Percentiles rank a stretch among this genome's conserved stretches.
Evolutionary conservation across 1,284 basidiomycete species (phyloP).

Genomic region (Exobasidium rhododendri): DNA sequence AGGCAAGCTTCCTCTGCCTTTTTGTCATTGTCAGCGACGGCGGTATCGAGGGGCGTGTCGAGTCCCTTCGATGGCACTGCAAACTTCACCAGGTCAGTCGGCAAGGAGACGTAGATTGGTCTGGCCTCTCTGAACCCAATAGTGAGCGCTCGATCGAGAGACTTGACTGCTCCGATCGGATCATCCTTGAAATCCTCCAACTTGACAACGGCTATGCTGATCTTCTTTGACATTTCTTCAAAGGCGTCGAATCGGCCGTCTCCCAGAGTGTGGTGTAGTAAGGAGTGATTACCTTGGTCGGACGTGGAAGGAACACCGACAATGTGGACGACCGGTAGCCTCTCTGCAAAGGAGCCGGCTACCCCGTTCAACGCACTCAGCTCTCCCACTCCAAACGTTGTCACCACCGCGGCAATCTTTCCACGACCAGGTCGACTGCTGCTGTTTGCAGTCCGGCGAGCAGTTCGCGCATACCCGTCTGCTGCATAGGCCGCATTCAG

Average conservation of each 20-base stretch:
- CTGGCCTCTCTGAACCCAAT: conserved; percentile 70
- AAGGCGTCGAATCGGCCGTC: conserved; percentile 67
- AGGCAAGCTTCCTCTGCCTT: conserved; percentile 60
- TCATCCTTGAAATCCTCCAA: conserved; percentile 32
- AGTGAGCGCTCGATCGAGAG: conserved; percentile 77
- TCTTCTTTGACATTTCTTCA: conserved; percentile 69
- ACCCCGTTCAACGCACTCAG: conserved; percentile 63
- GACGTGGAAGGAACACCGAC: conserved; percentile 77
- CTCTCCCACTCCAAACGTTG: conserved; percentile 81
- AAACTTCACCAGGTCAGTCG: conserved; percentile 74
- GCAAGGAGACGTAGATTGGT: conserved; percentile 83
- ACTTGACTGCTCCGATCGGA: conserved; percentile 53
- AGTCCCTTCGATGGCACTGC: conserved; percentile 69
- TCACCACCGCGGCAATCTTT: conserved; percentile 32
- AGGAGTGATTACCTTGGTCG: conserved; percentile 62
- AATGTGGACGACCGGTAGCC: conserved; percentile 86
- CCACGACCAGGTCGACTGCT: neutral
- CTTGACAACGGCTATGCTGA: conserved; percentile 69
- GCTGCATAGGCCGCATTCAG: conserved; percentile 30
- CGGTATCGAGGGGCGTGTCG: conserved; percentile 58
- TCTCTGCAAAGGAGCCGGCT: conserved; percentile 67
- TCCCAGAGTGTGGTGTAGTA: conserved; percentile 56
- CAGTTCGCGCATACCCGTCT: conserved; percentile 17
- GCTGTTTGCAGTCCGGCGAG: neutral
- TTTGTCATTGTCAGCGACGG: conserved; percentile 59